A percentile compares a stretch with the other conserved stretches of the same genome.
phyloP scores from a whole-genome alignment of 352 stramenopile genomes.

The Pythium folliculosum region DNA sequence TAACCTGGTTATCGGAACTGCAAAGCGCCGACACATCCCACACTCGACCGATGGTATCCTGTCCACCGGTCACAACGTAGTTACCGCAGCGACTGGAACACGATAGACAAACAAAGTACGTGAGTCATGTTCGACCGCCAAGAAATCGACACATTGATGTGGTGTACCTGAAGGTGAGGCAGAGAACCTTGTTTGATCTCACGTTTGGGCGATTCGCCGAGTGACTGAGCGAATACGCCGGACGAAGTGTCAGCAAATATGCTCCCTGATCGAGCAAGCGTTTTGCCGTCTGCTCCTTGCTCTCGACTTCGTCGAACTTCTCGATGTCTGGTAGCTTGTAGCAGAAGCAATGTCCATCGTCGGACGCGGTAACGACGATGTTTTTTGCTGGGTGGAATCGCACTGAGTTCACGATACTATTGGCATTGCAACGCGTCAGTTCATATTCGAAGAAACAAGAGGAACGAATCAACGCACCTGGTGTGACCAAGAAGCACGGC shows the following conservation, averaged over 20 bases:
- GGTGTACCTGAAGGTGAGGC: slow-evolving; percentile 41
- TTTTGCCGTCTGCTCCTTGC: slow-evolving; percentile 78
- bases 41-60: slow-evolving; percentile 87
- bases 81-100: slow-evolving; percentile 55
- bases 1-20: slow-evolving; percentile 15
- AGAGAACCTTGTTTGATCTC: slow-evolving; percentile 45
- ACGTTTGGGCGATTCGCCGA: slow-evolving; percentile 24
- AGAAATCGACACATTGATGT: not conserved
- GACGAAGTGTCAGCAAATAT: slow-evolving; percentile 82
- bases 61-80: slow-evolving; percentile 89
- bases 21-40: slow-evolving; percentile 61
- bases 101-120: slow-evolving; percentile 4
- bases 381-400: slow-evolving; percentile 88
- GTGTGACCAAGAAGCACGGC: slow-evolving; percentile 86
- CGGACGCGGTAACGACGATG: slow-evolving; percentile 90
- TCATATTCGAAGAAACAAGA: not conserved
- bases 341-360: slow-evolving; percentile 90
- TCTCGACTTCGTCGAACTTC: slow-evolving; percentile 49
- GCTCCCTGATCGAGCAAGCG: slow-evolving; percentile 68
- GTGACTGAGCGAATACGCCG: slow-evolving; percentile 79
- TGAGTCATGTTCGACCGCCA: not conserved
- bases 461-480: slow-evolving; percentile 53
- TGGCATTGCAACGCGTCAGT: not conserved
- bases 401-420: slow-evolving; percentile 81
- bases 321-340: slow-evolving; percentile 87